Evolutionary conservation across 2,329 filamentous ascomycete genomes (phyloP).

Genomic region (Rhynchosporium graminicola): DNA sequence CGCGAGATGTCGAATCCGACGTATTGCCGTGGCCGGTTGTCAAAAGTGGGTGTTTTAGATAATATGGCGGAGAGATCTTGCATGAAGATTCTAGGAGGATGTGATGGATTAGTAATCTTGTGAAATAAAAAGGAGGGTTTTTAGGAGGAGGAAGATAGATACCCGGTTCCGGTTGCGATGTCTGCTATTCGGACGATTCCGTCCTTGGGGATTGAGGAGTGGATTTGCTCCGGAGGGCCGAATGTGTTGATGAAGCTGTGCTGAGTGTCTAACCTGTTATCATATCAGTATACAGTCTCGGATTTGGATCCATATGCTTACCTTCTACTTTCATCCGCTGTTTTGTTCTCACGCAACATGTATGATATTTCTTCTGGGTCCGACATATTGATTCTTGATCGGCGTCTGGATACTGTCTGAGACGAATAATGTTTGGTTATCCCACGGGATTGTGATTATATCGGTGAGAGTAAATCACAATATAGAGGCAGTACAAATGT

Average conservation of each 20-base stretch:
- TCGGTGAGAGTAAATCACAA: no score
- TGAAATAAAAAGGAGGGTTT: neutral
- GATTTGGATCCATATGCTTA: neutral
- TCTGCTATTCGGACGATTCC: slow-evolving; percentile 5
- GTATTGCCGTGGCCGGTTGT: neutral
- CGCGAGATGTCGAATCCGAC: slow-evolving; percentile 14
- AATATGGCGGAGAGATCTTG: slow-evolving; percentile 1
- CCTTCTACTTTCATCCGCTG: neutral
- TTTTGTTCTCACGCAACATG: neutral
- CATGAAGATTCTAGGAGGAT: neutral
- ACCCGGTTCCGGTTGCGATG: slow-evolving; percentile 10
- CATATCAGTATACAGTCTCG: neutral
- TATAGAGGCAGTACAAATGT: no score
- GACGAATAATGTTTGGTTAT: neutral
- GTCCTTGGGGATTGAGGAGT: slow-evolving; percentile 9
- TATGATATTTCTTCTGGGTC: neutral
- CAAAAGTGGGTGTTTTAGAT: neutral
- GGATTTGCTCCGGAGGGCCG: neutral
- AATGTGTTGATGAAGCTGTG: slow-evolving; percentile 2
- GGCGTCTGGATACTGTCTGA: neutral
- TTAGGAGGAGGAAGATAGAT: neutral
- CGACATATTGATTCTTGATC: slow-evolving; percentile 3
- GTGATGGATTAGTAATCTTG: neutral
- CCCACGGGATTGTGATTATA: neutral
- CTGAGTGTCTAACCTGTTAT: neutral